These are phyloP conservation scores for Elongisporangium senticosum DNA, from an alignment of 352 stramenopile genomes.

Conservation along the genomic window DNA sequence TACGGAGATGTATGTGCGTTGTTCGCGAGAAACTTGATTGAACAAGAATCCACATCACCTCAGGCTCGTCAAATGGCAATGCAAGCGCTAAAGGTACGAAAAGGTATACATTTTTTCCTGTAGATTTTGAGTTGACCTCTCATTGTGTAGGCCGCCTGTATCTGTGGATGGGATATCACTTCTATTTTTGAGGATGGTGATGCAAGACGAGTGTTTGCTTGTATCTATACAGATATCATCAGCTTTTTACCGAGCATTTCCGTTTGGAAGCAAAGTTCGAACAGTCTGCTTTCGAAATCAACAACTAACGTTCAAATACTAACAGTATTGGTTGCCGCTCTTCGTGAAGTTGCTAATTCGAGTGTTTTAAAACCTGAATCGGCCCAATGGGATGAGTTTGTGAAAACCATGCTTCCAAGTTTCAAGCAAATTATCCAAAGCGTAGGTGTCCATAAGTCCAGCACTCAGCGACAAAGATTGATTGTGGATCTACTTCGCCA, in stretches of 20 bases:
- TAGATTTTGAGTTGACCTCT: constrained; percentile 17
- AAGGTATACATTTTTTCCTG: background rate
- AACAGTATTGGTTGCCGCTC: constrained; percentile 25
- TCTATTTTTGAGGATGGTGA: constrained; percentile 26
- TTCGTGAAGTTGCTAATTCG: constrained; percentile 27
- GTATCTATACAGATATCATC: constrained; percentile 43
- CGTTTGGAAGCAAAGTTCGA: constrained; percentile 37
- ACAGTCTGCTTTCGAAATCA: constrained; percentile 20
- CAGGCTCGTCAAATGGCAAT: constrained; percentile 7
- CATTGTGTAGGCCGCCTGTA: constrained; percentile 23
- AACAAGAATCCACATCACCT: constrained; percentile 1
- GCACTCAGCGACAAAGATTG: constrained; percentile 31
- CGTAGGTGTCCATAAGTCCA: constrained; percentile 9
- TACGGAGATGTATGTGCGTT: constrained; percentile 6
- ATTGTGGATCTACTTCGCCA: constrained; percentile 37
- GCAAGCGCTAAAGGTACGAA: constrained; percentile 22
- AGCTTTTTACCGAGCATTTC: constrained; percentile 26
- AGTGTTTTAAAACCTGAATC: constrained; percentile 30
- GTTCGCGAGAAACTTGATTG: constrained; percentile 4
- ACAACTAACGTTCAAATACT: constrained; percentile 27
- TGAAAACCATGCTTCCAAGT: constrained; percentile 30
- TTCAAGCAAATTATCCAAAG: constrained; percentile 38
- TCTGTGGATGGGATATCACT: constrained; percentile 44
- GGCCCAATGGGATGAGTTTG: constrained; percentile 40
- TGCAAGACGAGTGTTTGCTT: constrained; percentile 20